Conservation (phyloP, 306 rosid species). For the Pterocarpus santalinus region DNA sequence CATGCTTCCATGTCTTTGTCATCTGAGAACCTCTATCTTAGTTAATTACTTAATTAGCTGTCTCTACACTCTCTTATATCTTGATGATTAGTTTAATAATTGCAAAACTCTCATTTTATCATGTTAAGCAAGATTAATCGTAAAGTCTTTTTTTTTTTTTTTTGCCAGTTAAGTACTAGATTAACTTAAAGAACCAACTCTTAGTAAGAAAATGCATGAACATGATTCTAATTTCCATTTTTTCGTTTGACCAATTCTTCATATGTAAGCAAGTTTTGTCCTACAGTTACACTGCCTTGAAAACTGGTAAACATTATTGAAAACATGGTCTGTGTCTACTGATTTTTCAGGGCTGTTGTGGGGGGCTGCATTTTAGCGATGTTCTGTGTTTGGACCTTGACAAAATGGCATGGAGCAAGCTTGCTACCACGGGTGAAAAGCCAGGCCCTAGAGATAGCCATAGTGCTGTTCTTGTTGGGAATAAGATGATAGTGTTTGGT, state of each 20-base stretch:
- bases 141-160: no score
- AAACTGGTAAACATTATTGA: background rate
- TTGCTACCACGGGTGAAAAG: slow-evolving; percentile 70
- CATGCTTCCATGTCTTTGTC: slow-evolving; percentile 10
- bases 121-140: background rate
- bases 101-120: slow-evolving; percentile 10
- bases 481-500: slow-evolving; percentile 87
- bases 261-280: background rate
- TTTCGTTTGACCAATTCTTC: background rate
- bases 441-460: slow-evolving; percentile 99
- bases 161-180: background rate
- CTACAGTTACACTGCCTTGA: background rate
- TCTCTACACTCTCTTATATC: background rate
- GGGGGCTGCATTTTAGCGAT: slow-evolving; percentile 90
- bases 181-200: background rate
- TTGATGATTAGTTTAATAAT: slow-evolving; percentile 16
- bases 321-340: background rate
- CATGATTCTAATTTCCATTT: background rate
- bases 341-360: slow-evolving; percentile 87
- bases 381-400: slow-evolving; percentile 77
- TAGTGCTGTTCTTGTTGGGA: slow-evolving; percentile 71
- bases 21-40: slow-evolving; percentile 9
- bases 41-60: slow-evolving; percentile 1
- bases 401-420: slow-evolving; percentile 81
- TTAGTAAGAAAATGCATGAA: slow-evolving; percentile 7